Base-by-base conservation (phyloP, 257 asterid species). In the Nicotiana obtusifolia region DNA sequence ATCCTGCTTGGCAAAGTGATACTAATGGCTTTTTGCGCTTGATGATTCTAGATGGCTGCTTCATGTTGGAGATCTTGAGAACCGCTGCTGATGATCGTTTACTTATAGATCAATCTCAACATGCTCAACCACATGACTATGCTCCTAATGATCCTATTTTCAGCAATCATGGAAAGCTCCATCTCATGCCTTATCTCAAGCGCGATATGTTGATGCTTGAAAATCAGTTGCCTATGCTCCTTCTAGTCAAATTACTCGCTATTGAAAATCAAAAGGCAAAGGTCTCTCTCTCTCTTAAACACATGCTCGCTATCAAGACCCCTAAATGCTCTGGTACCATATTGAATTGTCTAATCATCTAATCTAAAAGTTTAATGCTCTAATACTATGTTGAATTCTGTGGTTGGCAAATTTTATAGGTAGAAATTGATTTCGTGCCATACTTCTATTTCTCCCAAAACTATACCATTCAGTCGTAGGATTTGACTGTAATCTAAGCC, bases 201-300 rank as follows among this genome's bases (percentile, higher is more conserved):
- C 86, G 79, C 0, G 86, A 83, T 67, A 83, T 83, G 86, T 41
- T 83, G 56, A 28, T 83, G 80, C 84, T 81, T 22, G 76, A 83
- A 33, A 83, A 83, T 56, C 86, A 83, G 62, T 17, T 83, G 59
- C 86, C 86, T 7, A 78, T 83, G 83, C 64, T 66, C 49, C 64
- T 83, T 17, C 69, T 83, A 17, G 61, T 54, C 41, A 83, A 28
- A 22, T 64, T 83, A 35, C 83, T 64, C 22, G 47, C 84, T 26
- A 71, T 66, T 28, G 59, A 47, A 16, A 66, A n/a, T 56, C 67
- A 35, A 26, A 52, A 67, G 14, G 83, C n/a, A 57, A 20, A 52
- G 79, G 83, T 81, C 22, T 24, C 24, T 71, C 31, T 71, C 73
- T 71, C 73, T 4, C 16, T 16, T 1, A 57, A 1, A 59, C 31